A percentile compares a stretch with the other conserved stretches of the same genome.
Conservation (phyloP, 805 yeast species). For the Saccharomycopsis fodiens region DNA sequence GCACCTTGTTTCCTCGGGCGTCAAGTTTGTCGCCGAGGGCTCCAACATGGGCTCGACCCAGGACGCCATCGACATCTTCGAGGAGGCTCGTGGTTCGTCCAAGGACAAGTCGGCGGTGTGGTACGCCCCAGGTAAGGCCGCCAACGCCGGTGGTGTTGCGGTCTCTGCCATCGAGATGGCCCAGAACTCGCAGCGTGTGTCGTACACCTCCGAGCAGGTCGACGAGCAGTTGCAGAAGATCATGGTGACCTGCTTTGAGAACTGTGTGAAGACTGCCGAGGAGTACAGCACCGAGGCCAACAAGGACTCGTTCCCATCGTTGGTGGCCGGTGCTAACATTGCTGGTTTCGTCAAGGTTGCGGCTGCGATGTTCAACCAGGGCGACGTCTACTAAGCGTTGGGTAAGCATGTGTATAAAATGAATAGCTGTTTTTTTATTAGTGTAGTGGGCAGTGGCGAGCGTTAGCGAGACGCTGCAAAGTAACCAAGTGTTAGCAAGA, state of each 20-base stretch:
- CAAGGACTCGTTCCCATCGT: conserved; percentile 74
- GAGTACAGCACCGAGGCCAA: conserved; percentile 65
- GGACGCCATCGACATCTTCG: conserved; percentile 93
- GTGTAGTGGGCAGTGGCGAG: neutral
- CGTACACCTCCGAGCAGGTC: conserved; percentile 90
- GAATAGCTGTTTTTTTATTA: neutral
- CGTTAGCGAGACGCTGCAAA: neutral
- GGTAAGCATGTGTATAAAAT: no score
- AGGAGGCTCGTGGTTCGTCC: conserved; percentile 58
- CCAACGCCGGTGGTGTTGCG: conserved; percentile 99
- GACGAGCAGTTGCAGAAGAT: conserved; percentile 85
- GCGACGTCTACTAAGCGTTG: conserved; percentile 53
- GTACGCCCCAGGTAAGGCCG: conserved; percentile 99
- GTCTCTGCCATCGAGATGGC: conserved; percentile 99
- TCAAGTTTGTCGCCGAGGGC: conserved; percentile 94
- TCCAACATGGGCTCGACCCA: conserved; percentile 99
- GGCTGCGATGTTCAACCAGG: conserved; percentile 96
- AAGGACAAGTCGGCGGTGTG: conserved; percentile 54
- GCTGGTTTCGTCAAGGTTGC: conserved; percentile 99
- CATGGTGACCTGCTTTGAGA: conserved; percentile 88
- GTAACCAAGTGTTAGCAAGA: neutral
- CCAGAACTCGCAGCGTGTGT: conserved; percentile 91
- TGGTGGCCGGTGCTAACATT: conserved; percentile 97
- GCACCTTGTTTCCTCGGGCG: conserved; percentile 87
- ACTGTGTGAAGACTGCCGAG: conserved; percentile 83